These are phyloP conservation scores for Glaciozyma antarctica DNA, from an alignment of 768 basidiomycete species.

Conservation along the genomic window DNA sequence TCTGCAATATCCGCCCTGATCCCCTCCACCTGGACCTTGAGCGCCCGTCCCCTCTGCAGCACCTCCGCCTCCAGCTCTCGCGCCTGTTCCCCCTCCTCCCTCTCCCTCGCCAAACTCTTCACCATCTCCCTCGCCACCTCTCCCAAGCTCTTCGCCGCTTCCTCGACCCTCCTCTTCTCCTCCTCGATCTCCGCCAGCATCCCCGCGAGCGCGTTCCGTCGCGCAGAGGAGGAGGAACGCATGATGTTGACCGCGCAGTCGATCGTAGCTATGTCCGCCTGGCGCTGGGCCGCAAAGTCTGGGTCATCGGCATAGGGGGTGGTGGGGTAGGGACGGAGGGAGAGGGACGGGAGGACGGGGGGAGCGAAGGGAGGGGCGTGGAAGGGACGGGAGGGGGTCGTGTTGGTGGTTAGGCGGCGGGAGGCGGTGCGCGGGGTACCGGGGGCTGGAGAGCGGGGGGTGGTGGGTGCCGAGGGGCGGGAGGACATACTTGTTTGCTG, in stretches of 20 bases:
- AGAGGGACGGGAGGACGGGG: conserved; percentile 10
- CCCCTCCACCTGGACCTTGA: conserved; percentile 19
- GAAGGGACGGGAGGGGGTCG: background rate
- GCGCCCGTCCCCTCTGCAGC: background rate
- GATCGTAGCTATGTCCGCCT: conserved; percentile 12
- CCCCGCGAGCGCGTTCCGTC: background rate
- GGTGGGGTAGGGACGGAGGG: conserved; percentile 10
- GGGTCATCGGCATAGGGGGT: conserved; percentile 20
- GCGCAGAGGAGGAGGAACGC: background rate
- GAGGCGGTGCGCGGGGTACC: background rate
- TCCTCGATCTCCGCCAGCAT: conserved; percentile 12
- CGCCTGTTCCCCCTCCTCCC: conserved; percentile 13
- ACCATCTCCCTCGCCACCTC: conserved; percentile 20
- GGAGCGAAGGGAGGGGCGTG: background rate
- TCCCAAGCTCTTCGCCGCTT: conserved; percentile 7
- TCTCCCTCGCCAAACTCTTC: conserved; percentile 5
- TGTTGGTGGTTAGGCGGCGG: background rate
- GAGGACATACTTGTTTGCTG: background rate
- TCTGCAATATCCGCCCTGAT: conserved; percentile 18
- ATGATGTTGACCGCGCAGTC: conserved; percentile 14
- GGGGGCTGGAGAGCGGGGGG: background rate
- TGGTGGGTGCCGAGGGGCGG: background rate
- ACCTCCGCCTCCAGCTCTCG: conserved; percentile 12
- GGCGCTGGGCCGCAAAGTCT: conserved; percentile 4
- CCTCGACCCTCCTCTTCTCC: conserved; percentile 8